A percentile compares a stretch with the other conserved stretches of the same genome.
phyloP scores from a whole-genome alignment of 495 filamentous ascomycete genomes.

The Eremomyces bilateralis region DNA sequence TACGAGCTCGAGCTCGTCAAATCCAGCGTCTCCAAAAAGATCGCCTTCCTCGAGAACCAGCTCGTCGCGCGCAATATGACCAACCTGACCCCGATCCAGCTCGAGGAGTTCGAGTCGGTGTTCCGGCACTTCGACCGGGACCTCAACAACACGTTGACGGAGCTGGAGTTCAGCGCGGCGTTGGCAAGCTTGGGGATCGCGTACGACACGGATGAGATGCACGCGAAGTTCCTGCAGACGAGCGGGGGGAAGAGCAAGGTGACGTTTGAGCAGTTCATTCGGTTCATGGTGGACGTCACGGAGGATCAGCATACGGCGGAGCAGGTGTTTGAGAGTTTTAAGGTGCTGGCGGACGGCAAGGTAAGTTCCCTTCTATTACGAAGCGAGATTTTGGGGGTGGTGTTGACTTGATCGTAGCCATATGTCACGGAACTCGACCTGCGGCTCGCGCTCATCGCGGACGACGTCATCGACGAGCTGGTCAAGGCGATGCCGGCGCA shows the following conservation, averaged over 20 bases:
- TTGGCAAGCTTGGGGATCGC: slow-evolving; percentile 82
- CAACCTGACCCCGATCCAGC: slow-evolving; percentile 89
- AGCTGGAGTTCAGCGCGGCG: slow-evolving; percentile 88
- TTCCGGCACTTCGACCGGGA: slow-evolving; percentile 98
- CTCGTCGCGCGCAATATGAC: slow-evolving; percentile 96
- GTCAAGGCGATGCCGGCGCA: slow-evolving; percentile 68
- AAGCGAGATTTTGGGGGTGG: not conserved
- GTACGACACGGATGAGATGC: slow-evolving; percentile 93
- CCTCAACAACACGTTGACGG: slow-evolving; percentile 67
- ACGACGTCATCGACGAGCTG: slow-evolving; percentile 84
- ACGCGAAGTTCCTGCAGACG: slow-evolving; percentile 67
- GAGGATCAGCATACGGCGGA: slow-evolving; percentile 97
- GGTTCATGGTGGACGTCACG: slow-evolving; percentile 96
- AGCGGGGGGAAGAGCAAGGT: slow-evolving; percentile 52
- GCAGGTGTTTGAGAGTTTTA: slow-evolving; percentile 92
- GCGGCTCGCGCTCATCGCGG: slow-evolving; percentile 78
- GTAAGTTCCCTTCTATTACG: slow-evolving; percentile 20
- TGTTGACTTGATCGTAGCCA: slow-evolving; percentile 25
- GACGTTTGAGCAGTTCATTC: slow-evolving; percentile 95
- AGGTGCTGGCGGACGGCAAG: slow-evolving; percentile 93
- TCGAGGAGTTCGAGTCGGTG: slow-evolving; percentile 94
- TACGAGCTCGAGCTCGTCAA: slow-evolving; percentile 88
- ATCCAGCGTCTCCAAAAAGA: slow-evolving; percentile 78
- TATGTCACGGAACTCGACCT: slow-evolving; percentile 97
- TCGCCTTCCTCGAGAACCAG: slow-evolving; percentile 93